Evolutionary conservation across 306 rosid species (phyloP), one percentile per base, ranked within the genome.

Genomic region (Vigna reflexopilosa): DNA sequence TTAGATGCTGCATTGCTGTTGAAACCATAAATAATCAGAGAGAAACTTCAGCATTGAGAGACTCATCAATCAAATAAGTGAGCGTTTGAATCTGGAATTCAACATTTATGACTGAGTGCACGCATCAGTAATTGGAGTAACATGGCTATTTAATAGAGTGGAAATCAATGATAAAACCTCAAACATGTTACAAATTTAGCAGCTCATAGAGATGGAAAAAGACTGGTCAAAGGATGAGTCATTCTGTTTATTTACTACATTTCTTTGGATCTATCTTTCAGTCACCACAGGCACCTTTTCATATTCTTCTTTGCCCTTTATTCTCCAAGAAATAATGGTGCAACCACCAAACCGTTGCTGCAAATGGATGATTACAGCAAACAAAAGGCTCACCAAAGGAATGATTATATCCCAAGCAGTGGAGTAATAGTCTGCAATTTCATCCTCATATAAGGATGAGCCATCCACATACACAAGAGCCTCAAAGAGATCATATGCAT

Each of bases 401-500:
- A 83, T 76, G 10, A 82, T 54, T 32, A 80, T 67, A 78, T 87
- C 83, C 86, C 85, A 87, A 75, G 83, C 69, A 72, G 69, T 71
- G 44, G 84, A 81, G 67, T 73, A 80, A 6, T 74, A 80, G 24
- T 81, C 81, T 47, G 69, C 81, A 17, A 14, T 52, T 11, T 72
- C 82, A 65, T 70, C 79, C 45, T 75, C 85, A 47, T 67, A 67
- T 14, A 76, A 82, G 74, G 61, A 76, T 28, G 76, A 78, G 1
- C 11, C 62, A 8, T 82, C 57, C 71, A 28, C 66, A 70, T 67
- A 73, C 2, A 7, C 48, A 45, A 78, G 81, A 78, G 77, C 75
- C 67, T 81, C 75, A 77, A 83, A 84, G 38, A 89, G 86, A 81
- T 84, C 90, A 66, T 83, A 87, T 19, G 82, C 90, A 63, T 82